These are phyloP conservation scores for Coriaria nepalensis DNA, from an alignment of 306 rosid species.

Conservation along the genomic window DNA sequence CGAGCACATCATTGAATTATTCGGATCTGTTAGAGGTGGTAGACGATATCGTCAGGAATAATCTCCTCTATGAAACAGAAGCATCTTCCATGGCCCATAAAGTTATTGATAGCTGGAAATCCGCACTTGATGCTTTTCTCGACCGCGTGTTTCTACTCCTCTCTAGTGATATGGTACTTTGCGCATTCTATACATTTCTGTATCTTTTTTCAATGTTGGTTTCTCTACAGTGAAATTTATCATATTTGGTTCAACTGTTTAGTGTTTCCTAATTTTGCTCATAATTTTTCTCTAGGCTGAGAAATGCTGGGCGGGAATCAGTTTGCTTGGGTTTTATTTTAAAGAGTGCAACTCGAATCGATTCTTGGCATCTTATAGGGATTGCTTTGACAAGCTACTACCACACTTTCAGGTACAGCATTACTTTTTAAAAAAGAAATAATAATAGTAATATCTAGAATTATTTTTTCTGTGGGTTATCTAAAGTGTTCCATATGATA, in stretches of 20 bases:
- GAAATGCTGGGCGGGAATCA: constrained; percentile 83
- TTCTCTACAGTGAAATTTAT: constrained; percentile 1
- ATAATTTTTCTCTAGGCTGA: constrained; percentile 51
- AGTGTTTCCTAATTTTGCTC: constrained; percentile 11
- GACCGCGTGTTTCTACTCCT: constrained; percentile 36
- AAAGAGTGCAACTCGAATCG: constrained; percentile 62
- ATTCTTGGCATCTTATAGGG: constrained; percentile 44
- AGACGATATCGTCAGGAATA: constrained; percentile 39
- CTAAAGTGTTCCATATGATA: too few species aligned
- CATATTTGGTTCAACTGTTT: neutral
- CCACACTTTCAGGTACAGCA: constrained; percentile 53
- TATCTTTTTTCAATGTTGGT: neutral
- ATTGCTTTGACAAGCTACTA: constrained; percentile 58
- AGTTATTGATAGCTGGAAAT: constrained; percentile 37
- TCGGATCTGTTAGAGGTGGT: constrained; percentile 32
- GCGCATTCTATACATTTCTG: neutral
- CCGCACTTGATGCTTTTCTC: constrained; percentile 60
- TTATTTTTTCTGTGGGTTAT: too few species aligned
- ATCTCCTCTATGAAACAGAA: constrained; percentile 43
- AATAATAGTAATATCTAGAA: too few species aligned
- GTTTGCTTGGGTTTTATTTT: constrained; percentile 72
- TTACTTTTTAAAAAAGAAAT: neutral
- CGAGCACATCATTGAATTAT: constrained; percentile 23
- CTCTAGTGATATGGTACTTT: constrained; percentile 37
- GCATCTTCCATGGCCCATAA: constrained; percentile 22